Evolutionary conservation across 495 filamentous ascomycete genomes (phyloP), one percentile per base, ranked within the genome.

Genomic region (Xylaria palmicola): DNA sequence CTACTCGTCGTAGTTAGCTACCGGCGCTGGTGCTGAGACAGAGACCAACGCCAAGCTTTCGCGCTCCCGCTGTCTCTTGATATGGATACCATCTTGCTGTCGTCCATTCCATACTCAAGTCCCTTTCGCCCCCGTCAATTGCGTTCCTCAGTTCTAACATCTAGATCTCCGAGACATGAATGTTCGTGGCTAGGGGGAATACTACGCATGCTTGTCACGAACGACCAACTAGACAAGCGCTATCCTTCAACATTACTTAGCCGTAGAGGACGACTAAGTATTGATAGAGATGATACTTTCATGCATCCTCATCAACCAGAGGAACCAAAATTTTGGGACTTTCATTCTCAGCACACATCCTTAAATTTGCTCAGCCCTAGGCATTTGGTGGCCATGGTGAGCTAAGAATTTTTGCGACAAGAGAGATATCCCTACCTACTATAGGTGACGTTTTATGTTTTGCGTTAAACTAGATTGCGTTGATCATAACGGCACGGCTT

Each of bases 1-100:
- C 60, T 75, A 71, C 62, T 32, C 45, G 6, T 50, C 57, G 9
- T 65, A 68, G 60, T 74, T 12, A 52, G 8, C 55, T 20, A 29
- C 40, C n/a, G 19, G 30, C 59, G 34, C 50, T 45, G 48, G 50
- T 24, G 10, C 48, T 24, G 37, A 52, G 58, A 34, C 26, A 22
- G 49, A 61, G 49, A 48, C 41, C 19, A 24, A 19, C 37, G 39
- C 20, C 22, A 20, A 47, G 40, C 40, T 48, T 7, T 2, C n/a
- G n/a, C n/a, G n/a, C n/a, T n/a, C n/a, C n/a, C n/a, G n/a, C n/a
- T n/a, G n/a, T n/a, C n/a, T n/a, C n/a, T n/a, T n/a, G n/a, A n/a
- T 26, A 43, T 22, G 41, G 41, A 19, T 22, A 32, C 10, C 17
- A 0, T 29, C 27, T 36, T 45, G 7, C 29, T 45, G 17, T 17